Base-by-base conservation (phyloP, 129 eudicot genomes). In the Saposhnikovia divaricata region DNA sequence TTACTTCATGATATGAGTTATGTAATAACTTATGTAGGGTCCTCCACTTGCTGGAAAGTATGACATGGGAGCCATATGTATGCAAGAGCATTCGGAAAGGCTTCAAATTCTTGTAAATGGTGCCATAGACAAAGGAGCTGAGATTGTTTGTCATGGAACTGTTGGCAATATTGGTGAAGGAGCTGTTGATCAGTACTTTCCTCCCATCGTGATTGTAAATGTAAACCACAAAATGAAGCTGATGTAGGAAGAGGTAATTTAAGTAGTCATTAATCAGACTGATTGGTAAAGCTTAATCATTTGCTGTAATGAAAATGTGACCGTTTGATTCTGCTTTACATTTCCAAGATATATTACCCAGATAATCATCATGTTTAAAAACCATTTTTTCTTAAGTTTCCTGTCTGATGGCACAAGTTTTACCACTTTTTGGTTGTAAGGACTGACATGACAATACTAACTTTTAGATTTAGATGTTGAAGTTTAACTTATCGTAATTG, bases 61-160 rank as follows among this genome's bases (percentile, higher is more conserved):
- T 75, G 99, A 95, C 61, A 95, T 95, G 99, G 99, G 99, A 83
- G 99, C 97, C 76, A 95, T 95, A 74, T 95, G 99, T 87, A 92
- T 95, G 96, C 96, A 90, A 86, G 97, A 95, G 80, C 99, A 95
- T 89, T 87, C 97, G 9, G 99, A 95, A 87, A 88, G 84, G 86
- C 99, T 95, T 86, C 97, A 92, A 77, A 79, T 85, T 78, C 90
- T 95, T 46, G 95, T 95, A 79, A 92, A 95, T 77, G 99, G 92
- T 81, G 99, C 99, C 37, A 63, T 89, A 72, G 97, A 95, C 65
- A 90, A 92, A 90, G 99, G 99, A 80, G 99, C 97, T 43, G 96
- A 95, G 85, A 90, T 95, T 80, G 88, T 85, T 74, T 92, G 89
- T 77, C 89, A 97, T 10, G 99, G 99, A 78, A 89, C 91, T 83